These are phyloP conservation scores for Acanthamoeba divionensis DNA, from an alignment of 208 protist genomes.

Conservation along the genomic window DNA sequence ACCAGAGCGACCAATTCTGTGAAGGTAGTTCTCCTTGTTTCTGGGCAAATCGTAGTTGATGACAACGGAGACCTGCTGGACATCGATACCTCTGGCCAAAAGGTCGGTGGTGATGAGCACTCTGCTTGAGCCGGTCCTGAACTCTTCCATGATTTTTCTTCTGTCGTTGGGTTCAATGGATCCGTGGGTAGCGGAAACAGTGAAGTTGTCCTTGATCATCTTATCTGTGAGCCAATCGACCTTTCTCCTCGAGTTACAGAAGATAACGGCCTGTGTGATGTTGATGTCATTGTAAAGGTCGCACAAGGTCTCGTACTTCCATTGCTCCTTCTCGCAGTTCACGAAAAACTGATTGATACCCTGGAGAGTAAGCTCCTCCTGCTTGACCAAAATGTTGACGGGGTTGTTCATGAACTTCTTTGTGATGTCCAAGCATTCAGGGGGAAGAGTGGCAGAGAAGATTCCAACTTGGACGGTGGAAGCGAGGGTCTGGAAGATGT, in stretches of 20 bases:
- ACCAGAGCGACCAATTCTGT: slow-evolving; percentile 97
- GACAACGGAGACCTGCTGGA: slow-evolving; percentile 99
- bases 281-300: slow-evolving; percentile 89
- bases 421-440: slow-evolving; percentile 97
- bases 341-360: slow-evolving; percentile 99
- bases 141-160: slow-evolving; percentile 97
- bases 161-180: slow-evolving; percentile 96
- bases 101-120: slow-evolving; percentile 99
- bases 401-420: slow-evolving; percentile 98
- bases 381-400: slow-evolving; percentile 98
- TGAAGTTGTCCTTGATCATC: slow-evolving; percentile 88
- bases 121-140: slow-evolving; percentile 92
- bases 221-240: slow-evolving; percentile 94
- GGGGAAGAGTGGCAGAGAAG: slow-evolving; percentile 98
- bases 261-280: slow-evolving; percentile 96
- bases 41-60: slow-evolving; percentile 99
- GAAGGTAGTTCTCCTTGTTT: slow-evolving; percentile 98
- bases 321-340: slow-evolving; percentile 90
- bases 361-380: slow-evolving; percentile 97
- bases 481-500: slow-evolving; percentile 96
- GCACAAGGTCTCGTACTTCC: slow-evolving; percentile 97
- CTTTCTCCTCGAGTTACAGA: slow-evolving; percentile 97
- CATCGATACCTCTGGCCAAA: slow-evolving; percentile 98
- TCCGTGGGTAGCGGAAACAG: slow-evolving; percentile 93
- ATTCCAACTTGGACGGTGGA: slow-evolving; percentile 95